A percentile compares a stretch with the other conserved stretches of the same genome.
Evolutionary conservation across 768 basidiomycete species (phyloP).

Genomic region (Leccinum sublutescens): DNA sequence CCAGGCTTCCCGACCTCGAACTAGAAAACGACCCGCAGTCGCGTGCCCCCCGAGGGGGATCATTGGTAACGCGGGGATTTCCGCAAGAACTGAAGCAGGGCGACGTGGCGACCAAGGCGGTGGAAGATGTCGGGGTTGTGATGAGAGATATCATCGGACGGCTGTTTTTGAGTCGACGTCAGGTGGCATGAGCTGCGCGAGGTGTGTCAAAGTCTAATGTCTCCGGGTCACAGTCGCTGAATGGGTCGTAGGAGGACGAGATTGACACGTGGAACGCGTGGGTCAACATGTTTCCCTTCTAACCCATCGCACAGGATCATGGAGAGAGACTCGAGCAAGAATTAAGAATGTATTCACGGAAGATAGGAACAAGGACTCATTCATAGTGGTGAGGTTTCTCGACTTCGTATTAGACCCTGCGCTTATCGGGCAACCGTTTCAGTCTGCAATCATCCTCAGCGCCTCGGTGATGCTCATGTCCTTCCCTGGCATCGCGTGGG

Average conservation of each 20-base stretch:
- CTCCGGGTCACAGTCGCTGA: not conserved
- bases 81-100: conserved; percentile 62
- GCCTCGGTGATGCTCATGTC: conserved; percentile 73
- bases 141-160: conserved; percentile 33
- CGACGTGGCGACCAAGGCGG: conserved; percentile 81
- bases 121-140: conserved; percentile 72
- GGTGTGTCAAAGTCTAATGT: conserved; percentile 15
- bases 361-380: conserved; percentile 62
- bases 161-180: conserved; percentile 48
- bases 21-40: conserved; percentile 43
- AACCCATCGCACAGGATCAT: conserved; percentile 51
- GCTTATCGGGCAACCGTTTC: conserved; percentile 9
- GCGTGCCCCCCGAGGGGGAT: conserved; percentile 64
- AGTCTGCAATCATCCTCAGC: conserved; percentile 81
- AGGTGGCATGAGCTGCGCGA: conserved; percentile 70
- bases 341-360: conserved; percentile 44
- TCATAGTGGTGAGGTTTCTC: conserved; percentile 52
- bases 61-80: conserved; percentile 78
- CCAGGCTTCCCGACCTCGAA: conserved; percentile 45
- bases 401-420: not conserved
- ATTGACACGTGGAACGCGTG: conserved; percentile 79
- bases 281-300: not conserved
- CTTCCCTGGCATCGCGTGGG: conserved; percentile 65
- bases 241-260: conserved; percentile 64
- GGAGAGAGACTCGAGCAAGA: conserved; percentile 44